Evolutionary conservation across 2,329 filamentous ascomycete genomes (phyloP).

Genomic region (Aspergillus felis): DNA sequence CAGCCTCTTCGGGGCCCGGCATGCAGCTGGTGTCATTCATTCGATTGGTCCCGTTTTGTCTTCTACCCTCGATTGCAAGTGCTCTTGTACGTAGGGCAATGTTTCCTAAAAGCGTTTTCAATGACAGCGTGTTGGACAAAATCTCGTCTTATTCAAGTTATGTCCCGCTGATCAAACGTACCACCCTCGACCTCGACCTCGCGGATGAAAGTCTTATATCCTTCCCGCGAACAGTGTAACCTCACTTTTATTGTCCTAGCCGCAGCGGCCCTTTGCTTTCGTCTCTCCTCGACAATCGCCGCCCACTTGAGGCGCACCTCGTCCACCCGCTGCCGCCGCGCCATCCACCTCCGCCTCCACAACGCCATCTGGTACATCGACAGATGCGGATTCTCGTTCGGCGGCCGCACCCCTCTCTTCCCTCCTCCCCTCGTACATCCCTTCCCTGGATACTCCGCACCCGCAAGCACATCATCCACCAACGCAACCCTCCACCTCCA

Average conservation of each 20-base stretch:
- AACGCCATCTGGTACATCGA: slow-evolving; percentile 10
- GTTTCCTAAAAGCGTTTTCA: not conserved
- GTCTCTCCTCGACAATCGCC: slow-evolving; percentile 9
- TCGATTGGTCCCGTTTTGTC: not conserved
- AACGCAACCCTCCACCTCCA: slow-evolving; percentile 22
- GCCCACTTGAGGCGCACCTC: slow-evolving; percentile 8
- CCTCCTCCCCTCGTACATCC: slow-evolving; percentile 1
- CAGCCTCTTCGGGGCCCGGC: not conserved
- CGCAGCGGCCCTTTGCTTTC: slow-evolving; percentile 1
- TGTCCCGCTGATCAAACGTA: not conserved
- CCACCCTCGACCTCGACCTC: slow-evolving; percentile 6
- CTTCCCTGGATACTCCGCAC: not conserved
- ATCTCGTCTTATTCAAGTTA: not conserved
- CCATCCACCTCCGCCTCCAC: slow-evolving; percentile 7
- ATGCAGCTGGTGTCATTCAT: not conserved
- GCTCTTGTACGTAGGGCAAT: not conserved
- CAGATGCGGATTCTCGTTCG: not conserved
- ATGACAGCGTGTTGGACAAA: not conserved
- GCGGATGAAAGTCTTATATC: slow-evolving; percentile 2
- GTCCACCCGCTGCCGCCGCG: slow-evolving; percentile 4
- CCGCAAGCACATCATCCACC: not conserved
- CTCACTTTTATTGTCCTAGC: slow-evolving; percentile 1
- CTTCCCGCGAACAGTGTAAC: slow-evolving; percentile 4
- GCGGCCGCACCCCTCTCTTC: not conserved
- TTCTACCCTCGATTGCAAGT: not conserved